Base-by-base conservation (phyloP, 2,329 filamentous ascomycete genomes). In the Monosporascus sp. region DNA sequence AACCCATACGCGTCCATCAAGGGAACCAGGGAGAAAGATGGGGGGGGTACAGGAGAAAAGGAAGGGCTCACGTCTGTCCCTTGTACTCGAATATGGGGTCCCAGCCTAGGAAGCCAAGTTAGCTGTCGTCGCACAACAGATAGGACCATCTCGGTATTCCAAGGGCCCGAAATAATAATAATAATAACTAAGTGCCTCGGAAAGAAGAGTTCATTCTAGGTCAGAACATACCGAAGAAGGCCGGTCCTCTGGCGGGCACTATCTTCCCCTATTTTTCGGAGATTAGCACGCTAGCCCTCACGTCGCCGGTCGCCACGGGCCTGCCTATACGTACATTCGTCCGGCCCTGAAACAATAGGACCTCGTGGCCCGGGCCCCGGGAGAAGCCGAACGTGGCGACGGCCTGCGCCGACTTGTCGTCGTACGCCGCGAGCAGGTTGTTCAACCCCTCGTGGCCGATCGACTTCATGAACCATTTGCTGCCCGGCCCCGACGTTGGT, bases 361-460 rank as follows among this genome's bases (percentile, higher is more conserved):
- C 86, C 65, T 96, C 84, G 50, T 89, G 78, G 3, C 89, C 92
- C 5, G 92, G 94, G 0, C 93, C 94, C 58, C 85, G 81, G 51
- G 84, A 94, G 73, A 95, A 97, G 24, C 86, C 94, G 72, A 99
- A 99, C 1, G 94, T 99, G 74, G 93, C 97, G 46, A 99, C 89
- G 18, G 94, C 93, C 72, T 96, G 85, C 45, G 91, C 91, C 45
- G 86, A 88, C 72, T 97, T 97, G 73, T 99, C 89, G 27, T 89
- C 79, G 69, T 96, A 97, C 6, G 87, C 90, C 50, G 85, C 86
- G 41, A 99, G 84, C 58, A 99, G 81, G 68, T 93, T 94, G 74
- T 97, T 96, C 54, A 99, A 78, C 15, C 94, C 89, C 48, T 87
- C 76, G 59, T 91, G 90, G 52, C 94, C 94, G 53, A 97, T 78